Evolutionary conservation across 352 stramenopile species (phyloP).

Genomic region (Globisporangium abappressorium): DNA sequence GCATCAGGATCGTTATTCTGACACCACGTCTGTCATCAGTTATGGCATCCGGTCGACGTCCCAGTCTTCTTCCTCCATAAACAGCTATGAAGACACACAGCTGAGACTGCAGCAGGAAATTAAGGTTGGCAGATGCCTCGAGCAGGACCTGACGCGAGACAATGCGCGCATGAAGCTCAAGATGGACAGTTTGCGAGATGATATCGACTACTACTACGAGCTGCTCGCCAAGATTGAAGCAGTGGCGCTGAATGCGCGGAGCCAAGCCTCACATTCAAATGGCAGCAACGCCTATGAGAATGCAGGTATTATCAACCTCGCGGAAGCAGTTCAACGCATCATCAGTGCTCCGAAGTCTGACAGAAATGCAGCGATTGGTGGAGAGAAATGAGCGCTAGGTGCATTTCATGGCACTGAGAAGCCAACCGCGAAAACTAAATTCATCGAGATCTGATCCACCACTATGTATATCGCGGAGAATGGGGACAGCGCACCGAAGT

Average conservation of each 20-base stretch:
- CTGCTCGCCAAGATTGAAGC: conserved; percentile 37
- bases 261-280: background rate
- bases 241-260: background rate
- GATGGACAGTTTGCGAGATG: conserved; percentile 31
- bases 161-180: conserved; percentile 49
- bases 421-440: background rate
- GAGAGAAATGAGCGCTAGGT: background rate
- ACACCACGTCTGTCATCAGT: background rate
- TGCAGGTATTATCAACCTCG: conserved; percentile 10
- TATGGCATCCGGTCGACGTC: background rate
- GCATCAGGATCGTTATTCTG: background rate
- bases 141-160: conserved; percentile 42
- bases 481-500: too few species aligned
- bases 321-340: conserved; percentile 25
- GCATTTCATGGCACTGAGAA: background rate
- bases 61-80: background rate
- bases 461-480: background rate
- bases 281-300: background rate
- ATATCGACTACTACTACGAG: conserved; percentile 57
- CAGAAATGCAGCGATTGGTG: background rate
- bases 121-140: conserved; percentile 32
- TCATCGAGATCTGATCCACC: background rate
- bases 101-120: conserved; percentile 26
- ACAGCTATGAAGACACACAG: conserved; percentile 15
- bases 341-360: conserved; percentile 35